Evolutionary conservation across 1,139 yeast species (phyloP), one percentile per base, ranked within the genome.

Genomic region (Williopsis jadinii): DNA sequence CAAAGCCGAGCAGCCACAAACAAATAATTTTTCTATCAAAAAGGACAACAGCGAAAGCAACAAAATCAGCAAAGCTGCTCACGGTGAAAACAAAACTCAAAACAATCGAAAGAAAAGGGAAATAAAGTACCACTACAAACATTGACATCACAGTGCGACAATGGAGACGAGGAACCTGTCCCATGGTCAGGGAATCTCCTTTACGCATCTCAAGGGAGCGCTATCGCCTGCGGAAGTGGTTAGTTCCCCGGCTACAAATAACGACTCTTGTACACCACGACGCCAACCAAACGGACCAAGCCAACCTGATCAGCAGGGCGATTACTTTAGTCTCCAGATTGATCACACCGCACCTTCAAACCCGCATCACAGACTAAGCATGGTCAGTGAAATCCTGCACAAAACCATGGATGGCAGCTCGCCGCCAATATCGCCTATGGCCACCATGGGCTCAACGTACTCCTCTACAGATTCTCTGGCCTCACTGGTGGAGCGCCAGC

Each of bases 391-490:
- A 27, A 42, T 52, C 19, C 39, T 52, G 8, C 52, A 52, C 10
- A 43, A 38, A 34, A 35, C 46, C 3, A 36, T 38, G 2, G 52
- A 50, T 19, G 24, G 24, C 6, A 19, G 24, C 2, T 46, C 51
- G 5, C 52, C 49, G 10, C 49, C 49, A 11, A 33, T 30, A 1
- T 36, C 51, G 3, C 50, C 55, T 11, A 24, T 43, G 4, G 38
- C 39, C 26, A 13, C 38, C 8, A 24, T 26, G 34, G 41, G 35
- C n/a, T 51, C 58, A 0, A 53, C 57, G 4, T 59, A 58, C 31
- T 65, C 70, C 3, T 66, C 71, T 0, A 50, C 62, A 3, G 71
- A 66, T 35, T 66, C 71, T 3, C 51, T 66, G 39, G 62, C 60
- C 32, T 50, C 67, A 37, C 46, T 66, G 34, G 48, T 66, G 32